These are phyloP conservation scores for Ophiostoma angusticollis DNA, from an alignment of 2,329 filamentous ascomycete genomes.

Conservation along the genomic window DNA sequence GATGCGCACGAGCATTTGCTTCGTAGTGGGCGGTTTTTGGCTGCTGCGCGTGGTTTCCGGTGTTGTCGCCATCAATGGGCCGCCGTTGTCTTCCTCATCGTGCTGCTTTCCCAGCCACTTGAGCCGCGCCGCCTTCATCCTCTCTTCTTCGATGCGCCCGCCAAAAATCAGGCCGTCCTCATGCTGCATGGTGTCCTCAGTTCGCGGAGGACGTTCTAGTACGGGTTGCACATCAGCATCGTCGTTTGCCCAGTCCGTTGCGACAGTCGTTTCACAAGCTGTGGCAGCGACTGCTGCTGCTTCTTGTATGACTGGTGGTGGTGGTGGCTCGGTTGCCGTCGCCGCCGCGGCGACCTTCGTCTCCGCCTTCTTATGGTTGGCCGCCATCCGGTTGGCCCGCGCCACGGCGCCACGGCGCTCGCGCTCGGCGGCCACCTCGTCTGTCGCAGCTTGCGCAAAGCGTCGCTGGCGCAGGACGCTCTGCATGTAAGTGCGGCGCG, in stretches of 20 bases:
- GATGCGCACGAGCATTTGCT: slow-evolving; percentile 19
- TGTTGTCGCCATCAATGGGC: no score
- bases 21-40: neutral
- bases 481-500: slow-evolving; percentile 42
- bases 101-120: neutral
- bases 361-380: neutral
- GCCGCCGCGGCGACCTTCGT: no score
- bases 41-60: neutral
- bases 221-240: slow-evolving; percentile 1
- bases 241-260: neutral
- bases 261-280: neutral
- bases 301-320: neutral
- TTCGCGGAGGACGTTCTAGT: neutral
- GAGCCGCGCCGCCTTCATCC: neutral
- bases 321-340: neutral
- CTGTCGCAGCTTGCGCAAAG: slow-evolving; percentile 25
- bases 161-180: slow-evolving; percentile 1
- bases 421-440: slow-evolving; percentile 24
- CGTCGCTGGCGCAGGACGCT: slow-evolving; percentile 35
- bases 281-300: neutral
- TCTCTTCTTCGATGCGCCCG: neutral
- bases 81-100: no score
- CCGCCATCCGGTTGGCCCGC: slow-evolving; percentile 10
- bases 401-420: slow-evolving; percentile 16
- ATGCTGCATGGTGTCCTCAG: slow-evolving; percentile 1